Base-by-base conservation (phyloP, 345 rosid genomes). In the Passiflora organensis region DNA sequence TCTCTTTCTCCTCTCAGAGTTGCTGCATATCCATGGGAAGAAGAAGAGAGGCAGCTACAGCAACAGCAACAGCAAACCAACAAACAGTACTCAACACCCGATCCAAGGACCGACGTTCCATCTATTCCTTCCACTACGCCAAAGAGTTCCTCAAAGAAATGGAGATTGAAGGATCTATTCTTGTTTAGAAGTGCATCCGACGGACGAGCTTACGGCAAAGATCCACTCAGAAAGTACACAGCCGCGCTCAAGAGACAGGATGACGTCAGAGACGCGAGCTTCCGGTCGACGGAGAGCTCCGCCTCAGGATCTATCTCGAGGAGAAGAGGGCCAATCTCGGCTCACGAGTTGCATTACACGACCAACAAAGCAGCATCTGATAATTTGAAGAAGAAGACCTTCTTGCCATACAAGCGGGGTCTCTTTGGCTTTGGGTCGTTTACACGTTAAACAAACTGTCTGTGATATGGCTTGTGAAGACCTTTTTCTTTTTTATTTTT, bases 121-220 rank as follows among this genome's bases (percentile, higher is more conserved):
- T 28, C 57, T 1, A 15, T 28, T 37, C 48, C 65, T 15, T 15
- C 73, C 2, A 53, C 79, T 21, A 17, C 67, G 20, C 15, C 83
- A 18, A 73, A 75, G 73, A 62, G 79, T 62, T 76, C 88, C 34
- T 77, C 95, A 1, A 86, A 59, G 62, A 91, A 74, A 66, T 91
- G 98, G 98, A 82, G 87, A 19, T 23, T 91, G 60, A 81, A 51
- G 53, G 95, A 91, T 62, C 72, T 91, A 42, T 58, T 91, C 44
- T 44, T 91, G 70, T 91, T 91, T 48, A 80, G 96, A 62, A 91
- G 98, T 49, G 88, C 88, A 32, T 91, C 98, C 1, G 98, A 84
- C 52, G 96, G 98, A 36, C 69, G 89, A 44, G 87, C 82, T 5
- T 70, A 78, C 0, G 85, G 74, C 48, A 82, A 79, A 72, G 81